Percentiles rank a stretch among this genome's conserved stretches.
Evolutionary conservation across 257 asterid species (phyloP).

Genomic region (Solanum pimpinellifolium): DNA sequence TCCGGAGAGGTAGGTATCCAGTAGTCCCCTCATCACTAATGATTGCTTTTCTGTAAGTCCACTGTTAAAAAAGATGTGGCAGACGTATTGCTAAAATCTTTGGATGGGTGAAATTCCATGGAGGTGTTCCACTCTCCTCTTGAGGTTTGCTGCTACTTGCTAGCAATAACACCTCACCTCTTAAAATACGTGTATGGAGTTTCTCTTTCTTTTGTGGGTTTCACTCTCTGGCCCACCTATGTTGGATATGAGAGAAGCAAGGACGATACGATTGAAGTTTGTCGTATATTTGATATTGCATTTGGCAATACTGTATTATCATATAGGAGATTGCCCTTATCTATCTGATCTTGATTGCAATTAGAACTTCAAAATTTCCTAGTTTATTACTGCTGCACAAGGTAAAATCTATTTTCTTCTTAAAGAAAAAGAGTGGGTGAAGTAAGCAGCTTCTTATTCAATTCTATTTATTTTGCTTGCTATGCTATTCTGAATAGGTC

Average conservation of each 20-base stretch:
- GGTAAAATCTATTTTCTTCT: not conserved
- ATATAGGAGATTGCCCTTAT: not conserved
- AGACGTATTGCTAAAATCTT: not conserved
- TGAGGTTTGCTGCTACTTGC: not conserved
- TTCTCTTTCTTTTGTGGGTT: not conserved
- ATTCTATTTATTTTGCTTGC: not conserved
- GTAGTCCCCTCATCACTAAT: not conserved
- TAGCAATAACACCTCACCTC: not conserved
- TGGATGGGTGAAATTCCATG: not conserved
- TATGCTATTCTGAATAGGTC: not conserved
- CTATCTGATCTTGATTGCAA: not conserved
- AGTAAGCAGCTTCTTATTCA: not conserved
- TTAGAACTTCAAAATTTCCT: not conserved
- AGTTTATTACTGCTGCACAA: not conserved
- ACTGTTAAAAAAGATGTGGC: not conserved
- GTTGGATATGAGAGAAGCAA: not conserved
- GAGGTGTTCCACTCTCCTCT: not conserved
- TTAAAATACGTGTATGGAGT: not conserved
- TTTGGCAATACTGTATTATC: not conserved
- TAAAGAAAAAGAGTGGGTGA: not conserved
- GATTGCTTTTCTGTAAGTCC: not conserved
- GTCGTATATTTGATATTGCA: not conserved
- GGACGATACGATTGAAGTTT: not conserved
- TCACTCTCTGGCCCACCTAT: not conserved
- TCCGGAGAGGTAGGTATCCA: constrained; percentile 21